Conservation (phyloP, 176 grass and related monocot genomes). For the Lolium perenne region DNA sequence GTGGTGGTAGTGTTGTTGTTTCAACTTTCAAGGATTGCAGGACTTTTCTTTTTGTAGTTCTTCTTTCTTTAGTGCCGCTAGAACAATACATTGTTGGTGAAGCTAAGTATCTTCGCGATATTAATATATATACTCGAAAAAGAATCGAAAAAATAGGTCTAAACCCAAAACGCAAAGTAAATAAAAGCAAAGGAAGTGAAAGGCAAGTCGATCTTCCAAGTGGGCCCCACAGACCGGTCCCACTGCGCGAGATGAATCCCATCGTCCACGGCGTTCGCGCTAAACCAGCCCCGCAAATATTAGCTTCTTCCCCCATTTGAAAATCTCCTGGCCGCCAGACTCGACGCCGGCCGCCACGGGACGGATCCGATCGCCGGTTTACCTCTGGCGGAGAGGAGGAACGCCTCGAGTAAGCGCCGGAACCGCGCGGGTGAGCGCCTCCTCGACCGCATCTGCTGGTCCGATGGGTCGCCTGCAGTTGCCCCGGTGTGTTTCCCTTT, state of each 20-base stretch:
- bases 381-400: background rate
- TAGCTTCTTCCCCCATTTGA: conserved; percentile 3
- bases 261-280: conserved; percentile 9
- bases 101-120: no score
- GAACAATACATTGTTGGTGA: no score
- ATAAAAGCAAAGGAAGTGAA: no score
- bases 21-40: no score
- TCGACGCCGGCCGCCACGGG: background rate
- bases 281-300: background rate
- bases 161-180: no score
- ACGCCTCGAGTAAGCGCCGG: background rate
- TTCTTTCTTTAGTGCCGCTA: no score
- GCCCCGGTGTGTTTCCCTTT: background rate
- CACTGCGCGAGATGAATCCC: background rate
- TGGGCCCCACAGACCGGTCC: background rate
- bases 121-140: no score
- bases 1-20: no score
- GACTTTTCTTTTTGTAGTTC: no score
- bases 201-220: no score
- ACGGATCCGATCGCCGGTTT: background rate
- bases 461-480: background rate
- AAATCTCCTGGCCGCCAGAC: background rate
- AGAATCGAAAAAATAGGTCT: no score
- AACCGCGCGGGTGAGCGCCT: background rate
- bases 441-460: background rate